Evolutionary conservation across 805 yeast genomes (phyloP), one percentile per base, ranked within the genome.

Genomic region (Metschnikowia chrysomelidarum): DNA sequence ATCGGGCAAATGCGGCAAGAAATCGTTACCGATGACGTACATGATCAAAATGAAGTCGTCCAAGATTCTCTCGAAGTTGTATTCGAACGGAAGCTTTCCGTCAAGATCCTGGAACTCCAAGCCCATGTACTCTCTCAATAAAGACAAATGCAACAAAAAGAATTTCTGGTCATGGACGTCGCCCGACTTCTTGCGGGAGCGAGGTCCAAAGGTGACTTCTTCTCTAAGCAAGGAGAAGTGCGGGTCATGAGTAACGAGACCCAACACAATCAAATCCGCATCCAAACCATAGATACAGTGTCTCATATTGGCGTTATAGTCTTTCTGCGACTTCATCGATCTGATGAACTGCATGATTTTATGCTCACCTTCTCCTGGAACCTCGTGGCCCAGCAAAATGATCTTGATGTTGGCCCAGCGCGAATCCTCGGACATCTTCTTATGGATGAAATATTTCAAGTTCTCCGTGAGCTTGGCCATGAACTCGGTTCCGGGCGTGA

Each of bases 291-390:
- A 91, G 32, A 91, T 78, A 70, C 97, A 91, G 56, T 91, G 98
- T 59, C 96, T 80, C 12, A 82, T 71, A 57, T 91, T 86, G 31
- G 88, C 78, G 54, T 87, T 73, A 54, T 85, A 86, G 32, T 69
- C 79, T 0, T 76, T 72, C 52, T 80, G 82, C n/a, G 89, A 75
- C 57, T 85, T 83, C 62, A 80, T 73, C 27, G 76, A 66, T 63
- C 97, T 79, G 46, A 91, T 87, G 51, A 77, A 87, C 51, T 87
- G 87, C 97, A 89, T 91, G 49, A 91, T 88, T 56, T 91, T 91
- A 64, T 91, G 98, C 65, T 91, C 98, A 63, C 98, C 98, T 69
- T 91, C 98, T 49, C 98, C 98, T 3, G 98, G 98, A 13, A 87
- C 97, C 59, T 89, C 96, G 53, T 87, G 96, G 23, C 96, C 98